phyloP scores from a whole-genome alignment of 257 asterid species.

The Henckelia pumila region DNA sequence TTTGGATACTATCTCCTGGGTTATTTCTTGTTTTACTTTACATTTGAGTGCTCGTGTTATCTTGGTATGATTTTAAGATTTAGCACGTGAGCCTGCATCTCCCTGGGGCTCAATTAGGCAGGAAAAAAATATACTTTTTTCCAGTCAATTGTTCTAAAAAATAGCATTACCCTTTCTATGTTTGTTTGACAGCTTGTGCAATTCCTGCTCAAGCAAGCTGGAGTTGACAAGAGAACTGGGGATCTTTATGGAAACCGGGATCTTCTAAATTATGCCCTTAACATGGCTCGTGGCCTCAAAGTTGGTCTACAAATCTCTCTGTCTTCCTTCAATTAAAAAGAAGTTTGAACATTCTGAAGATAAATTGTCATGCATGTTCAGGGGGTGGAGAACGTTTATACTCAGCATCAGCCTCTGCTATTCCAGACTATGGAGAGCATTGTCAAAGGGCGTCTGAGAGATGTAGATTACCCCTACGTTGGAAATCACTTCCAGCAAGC shows the following conservation, averaged over 20 bases:
- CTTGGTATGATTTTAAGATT: background rate
- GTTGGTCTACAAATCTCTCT: slow-evolving; percentile 34
- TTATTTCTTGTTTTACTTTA: background rate
- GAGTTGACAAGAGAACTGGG: slow-evolving; percentile 90
- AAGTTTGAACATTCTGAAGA: slow-evolving; percentile 17
- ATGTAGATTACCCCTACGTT: slow-evolving; percentile 90
- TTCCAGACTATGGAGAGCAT: slow-evolving; percentile 94
- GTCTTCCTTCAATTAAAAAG: slow-evolving; percentile 14
- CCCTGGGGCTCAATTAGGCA: background rate
- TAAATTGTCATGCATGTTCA: slow-evolving; percentile 31
- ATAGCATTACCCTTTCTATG: slow-evolving; percentile 23
- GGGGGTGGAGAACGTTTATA: slow-evolving; percentile 98
- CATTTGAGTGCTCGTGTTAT: slow-evolving; percentile 12
- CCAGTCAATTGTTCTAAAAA: background rate
- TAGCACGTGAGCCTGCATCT: background rate
- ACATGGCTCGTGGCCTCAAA: slow-evolving; percentile 98
- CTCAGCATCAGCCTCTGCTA: slow-evolving; percentile 95
- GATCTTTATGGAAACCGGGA: slow-evolving; percentile 94
- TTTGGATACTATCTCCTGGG: background rate
- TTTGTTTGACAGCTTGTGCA: slow-evolving; percentile 80
- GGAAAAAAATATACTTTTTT: background rate
- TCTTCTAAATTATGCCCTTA: slow-evolving; percentile 84
- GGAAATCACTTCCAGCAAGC: slow-evolving; percentile 95
- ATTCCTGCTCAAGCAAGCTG: slow-evolving; percentile 93
- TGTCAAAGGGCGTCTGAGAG: slow-evolving; percentile 86